Evolutionary conservation across 2,329 filamentous ascomycete species (phyloP).

Genomic region (Stagonosporopsis rhizophila): DNA sequence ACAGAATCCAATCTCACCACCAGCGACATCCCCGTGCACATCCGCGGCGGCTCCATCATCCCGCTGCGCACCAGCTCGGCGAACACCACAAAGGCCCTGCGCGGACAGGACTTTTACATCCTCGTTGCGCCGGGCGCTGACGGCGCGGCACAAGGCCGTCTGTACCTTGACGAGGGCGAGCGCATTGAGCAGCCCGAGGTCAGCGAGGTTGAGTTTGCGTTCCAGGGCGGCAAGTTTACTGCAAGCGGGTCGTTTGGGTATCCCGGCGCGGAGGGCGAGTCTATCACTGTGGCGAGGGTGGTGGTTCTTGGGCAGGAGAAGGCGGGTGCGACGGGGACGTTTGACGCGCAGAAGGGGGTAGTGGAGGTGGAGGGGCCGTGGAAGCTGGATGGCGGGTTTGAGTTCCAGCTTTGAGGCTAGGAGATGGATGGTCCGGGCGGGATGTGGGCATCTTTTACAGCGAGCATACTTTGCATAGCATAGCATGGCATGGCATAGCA

Average conservation of each 20-base stretch:
- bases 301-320: constrained; percentile 37
- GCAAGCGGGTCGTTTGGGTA: constrained; percentile 64
- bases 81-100: constrained; percentile 69
- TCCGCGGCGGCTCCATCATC: constrained; percentile 70
- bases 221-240: constrained; percentile 59
- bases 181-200: constrained; percentile 65
- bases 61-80: constrained; percentile 63
- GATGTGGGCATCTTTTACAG: background rate
- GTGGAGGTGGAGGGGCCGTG: constrained; percentile 39
- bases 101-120: constrained; percentile 72
- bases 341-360: constrained; percentile 20
- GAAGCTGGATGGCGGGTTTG: constrained; percentile 33
- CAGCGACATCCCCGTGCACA: constrained; percentile 70
- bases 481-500: background rate
- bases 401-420: constrained; percentile 21
- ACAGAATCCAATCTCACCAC: constrained; percentile 56
- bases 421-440: too few relatives aligned
- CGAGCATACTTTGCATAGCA: background rate
- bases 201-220: constrained; percentile 68
- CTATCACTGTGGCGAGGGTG: constrained; percentile 35
- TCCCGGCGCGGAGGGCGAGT: constrained; percentile 25
- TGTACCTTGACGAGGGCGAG: constrained; percentile 82
- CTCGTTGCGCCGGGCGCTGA: constrained; percentile 70
- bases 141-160: constrained; percentile 68
- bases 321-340: constrained; percentile 24